Conservation (phyloP, 1,139 yeast species). For the Taphrina populina region DNA sequence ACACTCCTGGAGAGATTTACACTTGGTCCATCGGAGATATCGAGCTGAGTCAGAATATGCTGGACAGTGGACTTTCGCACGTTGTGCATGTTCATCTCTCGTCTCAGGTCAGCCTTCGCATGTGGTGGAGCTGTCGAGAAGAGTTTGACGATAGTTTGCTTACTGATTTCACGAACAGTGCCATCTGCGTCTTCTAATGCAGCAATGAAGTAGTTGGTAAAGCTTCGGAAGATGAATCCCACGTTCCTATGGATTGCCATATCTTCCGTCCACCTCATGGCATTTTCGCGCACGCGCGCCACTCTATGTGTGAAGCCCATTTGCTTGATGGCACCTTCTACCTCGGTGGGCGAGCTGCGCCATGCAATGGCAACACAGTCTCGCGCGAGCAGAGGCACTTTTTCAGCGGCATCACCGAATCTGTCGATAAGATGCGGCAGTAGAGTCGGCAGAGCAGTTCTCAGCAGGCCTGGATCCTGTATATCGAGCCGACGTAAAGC, state of each 20-base stretch:
- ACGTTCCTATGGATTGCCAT: conserved; percentile 42
- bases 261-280: conserved; percentile 47
- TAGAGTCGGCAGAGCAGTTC: conserved; percentile 52
- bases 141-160: conserved; percentile 48
- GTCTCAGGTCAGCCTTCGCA: conserved; percentile 53
- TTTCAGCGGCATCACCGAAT: conserved; percentile 53
- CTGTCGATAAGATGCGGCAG: conserved; percentile 60
- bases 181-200: conserved; percentile 47
- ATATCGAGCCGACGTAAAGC: conserved; percentile 71
- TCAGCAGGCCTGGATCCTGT: conserved; percentile 63
- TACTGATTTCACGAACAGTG: conserved; percentile 46
- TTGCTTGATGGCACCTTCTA: conserved; percentile 54
- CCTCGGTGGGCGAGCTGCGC: conserved; percentile 60
- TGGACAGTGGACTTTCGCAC: conserved; percentile 43
- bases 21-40: conserved; percentile 27
- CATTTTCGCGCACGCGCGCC: conserved; percentile 50
- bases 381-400: conserved; percentile 54
- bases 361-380: conserved; percentile 65
- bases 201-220: conserved; percentile 49
- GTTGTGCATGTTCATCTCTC: conserved; percentile 51
- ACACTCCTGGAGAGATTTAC: conserved; percentile 9
- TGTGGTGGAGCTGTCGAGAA: conserved; percentile 48
- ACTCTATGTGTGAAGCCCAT: conserved; percentile 55
- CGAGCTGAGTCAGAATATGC: conserved; percentile 34
- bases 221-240: conserved; percentile 50